Percentiles rank a stretch among this genome's conserved stretches.
Evolutionary conservation across 805 yeast genomes (phyloP).

Genomic region (Cyberlindnera samutprakarnensis): DNA sequence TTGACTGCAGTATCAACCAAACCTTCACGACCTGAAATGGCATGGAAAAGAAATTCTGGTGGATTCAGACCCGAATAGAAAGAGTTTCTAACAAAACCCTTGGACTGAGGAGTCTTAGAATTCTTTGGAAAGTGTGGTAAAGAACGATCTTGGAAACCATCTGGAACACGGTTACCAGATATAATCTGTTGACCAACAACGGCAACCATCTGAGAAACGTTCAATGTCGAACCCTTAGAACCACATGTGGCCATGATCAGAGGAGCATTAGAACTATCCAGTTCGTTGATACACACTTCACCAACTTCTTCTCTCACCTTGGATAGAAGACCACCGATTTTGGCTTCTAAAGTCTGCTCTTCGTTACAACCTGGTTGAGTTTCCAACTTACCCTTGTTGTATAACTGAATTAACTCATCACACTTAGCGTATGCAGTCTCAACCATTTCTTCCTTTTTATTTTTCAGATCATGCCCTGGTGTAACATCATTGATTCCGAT

Average conservation of each 20-base stretch:
- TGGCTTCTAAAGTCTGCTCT: slow-evolving; percentile 96
- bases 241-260: slow-evolving; percentile 99
- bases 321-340: slow-evolving; percentile 91
- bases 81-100: slow-evolving; percentile 95
- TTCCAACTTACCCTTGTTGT: slow-evolving; percentile 80
- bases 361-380: slow-evolving; percentile 99
- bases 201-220: slow-evolving; percentile 99
- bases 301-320: slow-evolving; percentile 99
- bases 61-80: slow-evolving; percentile 92
- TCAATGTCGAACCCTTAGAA: slow-evolving; percentile 95
- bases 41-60: slow-evolving; percentile 96
- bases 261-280: slow-evolving; percentile 89
- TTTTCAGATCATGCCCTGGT: slow-evolving; percentile 72
- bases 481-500: slow-evolving; percentile 98
- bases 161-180: slow-evolving; percentile 98
- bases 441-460: slow-evolving; percentile 79
- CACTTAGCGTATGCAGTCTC: slow-evolving; percentile 86
- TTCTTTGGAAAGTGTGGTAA: slow-evolving; percentile 94
- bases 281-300: slow-evolving; percentile 90
- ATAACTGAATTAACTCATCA: slow-evolving; percentile 78
- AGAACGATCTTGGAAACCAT: slow-evolving; percentile 99
- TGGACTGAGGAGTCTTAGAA: slow-evolving; percentile 95
- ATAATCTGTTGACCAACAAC: slow-evolving; percentile 99
- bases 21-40: slow-evolving; percentile 99
- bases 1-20: slow-evolving; percentile 98